Evolutionary conservation across 2,329 filamentous ascomycete species (phyloP).

Genomic region (Paecilomyces sp.): DNA sequence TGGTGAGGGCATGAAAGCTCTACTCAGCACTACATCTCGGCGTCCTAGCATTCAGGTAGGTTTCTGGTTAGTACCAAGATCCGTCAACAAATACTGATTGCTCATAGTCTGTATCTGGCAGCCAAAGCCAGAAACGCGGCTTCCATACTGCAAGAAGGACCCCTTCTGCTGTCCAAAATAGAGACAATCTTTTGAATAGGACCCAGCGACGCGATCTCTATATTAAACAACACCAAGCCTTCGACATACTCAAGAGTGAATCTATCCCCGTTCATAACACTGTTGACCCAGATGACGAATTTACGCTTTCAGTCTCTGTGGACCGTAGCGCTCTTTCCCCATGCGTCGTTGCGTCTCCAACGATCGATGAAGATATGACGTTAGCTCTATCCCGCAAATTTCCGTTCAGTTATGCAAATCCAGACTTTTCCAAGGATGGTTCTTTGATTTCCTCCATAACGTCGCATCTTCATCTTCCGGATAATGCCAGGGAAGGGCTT

Average conservation of each 20-base stretch:
- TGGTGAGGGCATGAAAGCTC: conserved; percentile 57
- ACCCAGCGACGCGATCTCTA: conserved; percentile 48
- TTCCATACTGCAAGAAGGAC: conserved; percentile 43
- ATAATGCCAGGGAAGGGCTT: conserved; percentile 39
- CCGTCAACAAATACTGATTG: conserved; percentile 1
- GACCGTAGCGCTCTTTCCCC: conserved; percentile 57
- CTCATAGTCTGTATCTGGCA: conserved; percentile 14
- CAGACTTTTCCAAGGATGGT: conserved; percentile 39
- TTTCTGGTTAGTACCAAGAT: conserved; percentile 1
- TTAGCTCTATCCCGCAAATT: conserved; percentile 45
- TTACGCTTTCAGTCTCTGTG: conserved; percentile 57
- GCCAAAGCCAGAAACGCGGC: conserved; percentile 38
- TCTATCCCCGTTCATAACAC: conserved; percentile 39
- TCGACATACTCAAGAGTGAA: conserved; percentile 49
- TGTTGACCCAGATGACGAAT: conserved; percentile 29
- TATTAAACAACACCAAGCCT: conserved; percentile 47
- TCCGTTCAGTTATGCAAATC: conserved; percentile 53
- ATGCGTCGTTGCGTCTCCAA: conserved; percentile 56
- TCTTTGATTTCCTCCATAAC: conserved; percentile 31
- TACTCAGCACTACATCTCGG: conserved; percentile 43
- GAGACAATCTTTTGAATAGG: conserved; percentile 1
- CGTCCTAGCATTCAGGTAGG: conserved; percentile 15
- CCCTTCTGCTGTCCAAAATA: conserved; percentile 2
- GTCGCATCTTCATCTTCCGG: conserved; percentile 48
- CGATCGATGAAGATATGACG: conserved; percentile 35